phyloP scores from a whole-genome alignment of 208 protist species.

The Phytomonas sp. region DNA sequence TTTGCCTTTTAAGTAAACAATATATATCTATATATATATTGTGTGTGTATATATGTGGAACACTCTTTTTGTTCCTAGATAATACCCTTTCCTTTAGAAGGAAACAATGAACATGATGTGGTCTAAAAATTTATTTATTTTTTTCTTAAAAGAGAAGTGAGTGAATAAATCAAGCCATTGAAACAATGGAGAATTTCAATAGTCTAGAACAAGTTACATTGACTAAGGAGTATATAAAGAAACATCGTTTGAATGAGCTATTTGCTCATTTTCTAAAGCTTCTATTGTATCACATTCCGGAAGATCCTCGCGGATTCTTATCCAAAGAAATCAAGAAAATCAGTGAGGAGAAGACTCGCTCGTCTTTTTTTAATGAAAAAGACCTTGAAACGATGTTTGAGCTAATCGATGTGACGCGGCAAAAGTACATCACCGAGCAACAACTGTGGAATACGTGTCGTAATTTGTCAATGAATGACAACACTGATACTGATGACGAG shows the following conservation, averaged over 20 bases:
- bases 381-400: conserved; percentile 91
- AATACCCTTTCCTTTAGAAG: neutral
- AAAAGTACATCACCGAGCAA: conserved; percentile 69
- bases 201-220: conserved; percentile 1
- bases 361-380: conserved; percentile 73
- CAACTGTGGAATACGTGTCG: conserved; percentile 84
- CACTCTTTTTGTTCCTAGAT: neutral
- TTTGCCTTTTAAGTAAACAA: conserved; percentile 6
- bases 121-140: conserved; percentile 3
- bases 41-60: neutral
- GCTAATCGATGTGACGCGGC: conserved; percentile 84
- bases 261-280: conserved; percentile 86
- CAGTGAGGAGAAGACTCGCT: conserved; percentile 42
- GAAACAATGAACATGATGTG: neutral
- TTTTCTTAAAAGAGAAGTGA: neutral
- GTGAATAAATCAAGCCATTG: conserved; percentile 6
- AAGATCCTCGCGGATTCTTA: conserved; percentile 74
- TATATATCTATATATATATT: conserved; percentile 11
- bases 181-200: conserved; percentile 6
- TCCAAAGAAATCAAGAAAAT: conserved; percentile 65
- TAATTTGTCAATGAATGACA: conserved; percentile 54
- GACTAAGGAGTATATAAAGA: conserved; percentile 64
- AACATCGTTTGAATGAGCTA: conserved; percentile 76
- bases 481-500: conserved; percentile 14
- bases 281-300: conserved; percentile 71